Base-by-base conservation (phyloP, 1,284 basidiomycete genomes). In the Leccinum solheimii region DNA sequence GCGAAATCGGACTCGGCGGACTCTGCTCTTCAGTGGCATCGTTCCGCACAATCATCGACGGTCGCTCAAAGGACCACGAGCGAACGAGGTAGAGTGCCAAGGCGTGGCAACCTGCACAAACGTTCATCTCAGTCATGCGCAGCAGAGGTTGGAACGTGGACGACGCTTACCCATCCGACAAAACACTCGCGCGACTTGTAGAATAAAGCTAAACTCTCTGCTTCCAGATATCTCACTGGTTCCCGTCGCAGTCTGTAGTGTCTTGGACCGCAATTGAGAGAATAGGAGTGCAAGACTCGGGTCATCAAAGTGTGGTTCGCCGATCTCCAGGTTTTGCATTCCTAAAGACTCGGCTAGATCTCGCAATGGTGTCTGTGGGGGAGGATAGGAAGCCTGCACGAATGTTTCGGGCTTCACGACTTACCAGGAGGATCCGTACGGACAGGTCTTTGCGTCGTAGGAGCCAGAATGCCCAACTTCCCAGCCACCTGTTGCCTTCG, bases 391-490 rank as follows among this genome's bases (percentile, higher is more conserved):
- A 16, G 38, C 56, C 32, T 48, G 48, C 21, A 40, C 40, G 13
- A 60, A 52, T 30, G 51, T 11, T 38, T 36, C 16, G 26, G 16
- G 48, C 10, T 7, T 63, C 48, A 21, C 60, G 21, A 71, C 86
- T 70, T 72, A 94, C 93, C 65, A 96, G 76, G 19, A 97, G 80
- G 53, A 94, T 87, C 52, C 90, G 84, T 19, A 97, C 92, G 2
- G 95, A 89, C 13, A 97, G 73, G 75, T 98, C 95, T 55, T 92
- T 82, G 36, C 93, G 81, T 65, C 88, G 87, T 30, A 98, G 79
- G 64, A 94, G 80, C 94, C 95, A 97, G 75, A 98, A 95, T 3
- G 92, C 93, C 97, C 96, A 99, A 64, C 90, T 94, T n/a, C 87
- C 92, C n/a, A 98, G 79, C 91, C 93, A 98, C 38, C 97, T 83